Conservation (phyloP, 148 eudicot genomes). For the Diospyros lotus region DNA sequence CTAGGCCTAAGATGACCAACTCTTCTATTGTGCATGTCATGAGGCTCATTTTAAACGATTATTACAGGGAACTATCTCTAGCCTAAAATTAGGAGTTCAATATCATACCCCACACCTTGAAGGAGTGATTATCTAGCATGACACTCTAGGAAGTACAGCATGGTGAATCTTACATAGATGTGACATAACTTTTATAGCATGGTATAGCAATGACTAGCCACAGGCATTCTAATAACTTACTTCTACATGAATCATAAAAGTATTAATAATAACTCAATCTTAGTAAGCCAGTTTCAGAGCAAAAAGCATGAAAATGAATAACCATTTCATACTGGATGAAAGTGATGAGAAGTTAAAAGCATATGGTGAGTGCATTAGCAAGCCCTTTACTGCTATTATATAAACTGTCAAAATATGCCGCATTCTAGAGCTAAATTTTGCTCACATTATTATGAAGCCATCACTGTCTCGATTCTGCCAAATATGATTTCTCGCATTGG, state of each 20-base stretch:
- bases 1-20: not conserved
- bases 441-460: constrained; percentile 44
- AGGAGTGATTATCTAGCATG: not conserved
- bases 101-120: not conserved
- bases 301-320: constrained; percentile 6
- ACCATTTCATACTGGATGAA: constrained; percentile 4
- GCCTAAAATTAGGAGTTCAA: no score
- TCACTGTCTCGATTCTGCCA: constrained; percentile 51
- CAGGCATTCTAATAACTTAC: not conserved
- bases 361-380: not conserved
- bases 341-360: constrained; percentile 2
- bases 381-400: constrained; percentile 4
- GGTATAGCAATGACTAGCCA: not conserved
- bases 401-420: not conserved
- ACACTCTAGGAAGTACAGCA: not conserved
- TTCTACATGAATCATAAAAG: not conserved
- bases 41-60: not conserved
- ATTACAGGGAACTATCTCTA: no score
- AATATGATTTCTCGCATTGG: constrained; percentile 39
- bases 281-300: not conserved
- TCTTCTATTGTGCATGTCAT: not conserved
- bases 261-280: not conserved
- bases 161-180: not conserved
- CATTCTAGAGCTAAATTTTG: not conserved
- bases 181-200: not conserved